Evolutionary conservation across 83 land plant genomes (phyloP).

Genomic region (Picea mariana): DNA sequence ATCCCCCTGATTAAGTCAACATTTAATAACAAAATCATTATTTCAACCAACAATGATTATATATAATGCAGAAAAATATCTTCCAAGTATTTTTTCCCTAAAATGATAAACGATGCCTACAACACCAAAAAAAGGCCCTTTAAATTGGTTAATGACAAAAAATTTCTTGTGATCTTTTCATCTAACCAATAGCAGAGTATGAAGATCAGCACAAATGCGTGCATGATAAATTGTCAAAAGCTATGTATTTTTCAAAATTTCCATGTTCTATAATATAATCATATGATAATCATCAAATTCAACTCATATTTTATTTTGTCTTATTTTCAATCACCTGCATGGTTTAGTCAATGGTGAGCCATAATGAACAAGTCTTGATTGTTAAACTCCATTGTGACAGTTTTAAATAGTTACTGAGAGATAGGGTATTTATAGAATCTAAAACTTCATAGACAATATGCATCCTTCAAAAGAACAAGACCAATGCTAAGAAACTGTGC

Average conservation of each 20-base stretch:
- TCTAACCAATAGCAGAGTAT: background rate
- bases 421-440: background rate
- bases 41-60: background rate
- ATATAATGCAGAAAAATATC: constrained; percentile 1
- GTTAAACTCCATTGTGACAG: background rate
- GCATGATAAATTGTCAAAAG: background rate
- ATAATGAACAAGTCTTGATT: background rate
- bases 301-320: background rate
- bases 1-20: constrained; percentile 57
- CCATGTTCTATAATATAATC: background rate
- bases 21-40: background rate
- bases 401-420: background rate
- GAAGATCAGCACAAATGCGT: background rate
- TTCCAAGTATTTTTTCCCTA: background rate
- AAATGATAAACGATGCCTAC: background rate
- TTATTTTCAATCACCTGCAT: background rate
- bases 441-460: constrained; percentile 9
- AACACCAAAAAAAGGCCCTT: background rate
- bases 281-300: background rate
- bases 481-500: too few species aligned
- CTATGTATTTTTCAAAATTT: background rate
- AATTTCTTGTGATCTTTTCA: background rate
- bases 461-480: background rate
- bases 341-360: background rate
- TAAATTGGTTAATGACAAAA: background rate